Evolutionary conservation across 805 yeast species (phyloP).

Genomic region (Hanseniaspora thailandica): DNA sequence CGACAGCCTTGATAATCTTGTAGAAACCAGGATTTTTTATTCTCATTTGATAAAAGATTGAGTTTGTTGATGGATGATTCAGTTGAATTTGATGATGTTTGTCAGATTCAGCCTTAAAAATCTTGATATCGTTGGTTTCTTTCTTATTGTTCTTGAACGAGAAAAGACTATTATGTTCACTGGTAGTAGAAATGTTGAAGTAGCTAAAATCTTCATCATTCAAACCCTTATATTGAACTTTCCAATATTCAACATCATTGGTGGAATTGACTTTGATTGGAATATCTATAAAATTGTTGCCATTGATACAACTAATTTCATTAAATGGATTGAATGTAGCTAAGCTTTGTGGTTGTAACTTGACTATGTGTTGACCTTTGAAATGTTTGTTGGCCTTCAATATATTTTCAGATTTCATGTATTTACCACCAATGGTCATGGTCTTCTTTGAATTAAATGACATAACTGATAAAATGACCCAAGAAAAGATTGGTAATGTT

Average conservation of each 20-base stretch:
- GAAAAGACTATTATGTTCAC: neutral
- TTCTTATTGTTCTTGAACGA: neutral
- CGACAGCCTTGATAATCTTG: constrained; percentile 54
- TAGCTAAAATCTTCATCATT: constrained; percentile 20
- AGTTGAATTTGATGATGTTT: neutral
- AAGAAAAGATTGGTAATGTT: constrained; percentile 41
- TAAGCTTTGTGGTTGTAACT: constrained; percentile 82
- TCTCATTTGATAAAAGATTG: constrained; percentile 42
- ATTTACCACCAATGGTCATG: constrained; percentile 41
- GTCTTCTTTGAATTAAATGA: constrained; percentile 35
- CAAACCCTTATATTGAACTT: constrained; percentile 49
- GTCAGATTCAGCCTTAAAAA: neutral
- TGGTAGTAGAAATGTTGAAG: constrained; percentile 10
- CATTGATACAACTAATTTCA: constrained; percentile 50
- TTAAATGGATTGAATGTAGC: constrained; percentile 70
- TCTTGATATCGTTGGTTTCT: neutral
- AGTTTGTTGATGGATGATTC: neutral
- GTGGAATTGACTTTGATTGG: constrained; percentile 79
- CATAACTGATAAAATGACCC: constrained; percentile 35
- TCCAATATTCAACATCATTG: constrained; percentile 53
- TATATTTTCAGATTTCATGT: constrained; percentile 26
- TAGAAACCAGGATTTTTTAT: constrained; percentile 66
- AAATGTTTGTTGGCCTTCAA: constrained; percentile 41
- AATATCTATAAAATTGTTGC: constrained; percentile 27
- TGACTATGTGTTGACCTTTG: constrained; percentile 74